Evolutionary conservation across 169 alveolate genomes (phyloP).

Genomic region (Eimeria necatrix): DNA sequence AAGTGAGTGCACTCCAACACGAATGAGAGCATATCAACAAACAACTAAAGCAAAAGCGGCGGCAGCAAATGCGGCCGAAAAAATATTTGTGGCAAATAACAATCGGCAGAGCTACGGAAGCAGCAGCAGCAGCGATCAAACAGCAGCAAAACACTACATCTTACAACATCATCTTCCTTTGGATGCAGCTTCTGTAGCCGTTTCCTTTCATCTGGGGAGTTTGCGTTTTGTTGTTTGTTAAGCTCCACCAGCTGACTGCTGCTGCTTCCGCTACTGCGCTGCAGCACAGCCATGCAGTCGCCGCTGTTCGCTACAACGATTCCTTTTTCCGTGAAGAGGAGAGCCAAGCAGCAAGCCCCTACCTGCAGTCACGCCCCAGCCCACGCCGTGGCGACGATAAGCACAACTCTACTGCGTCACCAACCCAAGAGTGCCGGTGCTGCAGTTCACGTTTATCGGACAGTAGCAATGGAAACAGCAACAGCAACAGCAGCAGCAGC

Average conservation of each 20-base stretch:
- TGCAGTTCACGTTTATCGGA: not conserved
- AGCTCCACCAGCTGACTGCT: conserved; percentile 69
- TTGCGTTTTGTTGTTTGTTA: conserved; percentile 84
- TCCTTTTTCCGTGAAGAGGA: conserved; percentile 57
- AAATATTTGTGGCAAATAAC: not conserved
- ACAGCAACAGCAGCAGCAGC: conserved; percentile 47
- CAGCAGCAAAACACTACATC: conserved; percentile 1
- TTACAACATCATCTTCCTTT: conserved; percentile 84
- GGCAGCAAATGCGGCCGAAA: not conserved
- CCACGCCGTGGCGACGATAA: not conserved
- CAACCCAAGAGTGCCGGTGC: not conserved
- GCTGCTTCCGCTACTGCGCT: conserved; percentile 26
- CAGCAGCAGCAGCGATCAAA: not conserved
- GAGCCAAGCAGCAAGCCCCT: conserved; percentile 80
- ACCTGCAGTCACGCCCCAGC: conserved; percentile 58
- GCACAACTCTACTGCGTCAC: no score
- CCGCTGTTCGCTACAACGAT: conserved; percentile 82
- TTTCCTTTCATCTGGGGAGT: conserved; percentile 81
- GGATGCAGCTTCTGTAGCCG: conserved; percentile 85
- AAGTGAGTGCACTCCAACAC: not conserved
- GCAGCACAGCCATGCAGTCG: conserved; percentile 82
- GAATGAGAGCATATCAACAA: not conserved
- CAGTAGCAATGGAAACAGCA: conserved; percentile 5
- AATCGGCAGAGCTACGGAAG: not conserved
- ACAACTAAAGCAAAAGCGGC: conserved; percentile 18